Base-by-base conservation (phyloP, 768 basidiomycete species). In the Suillus hirtellus region DNA sequence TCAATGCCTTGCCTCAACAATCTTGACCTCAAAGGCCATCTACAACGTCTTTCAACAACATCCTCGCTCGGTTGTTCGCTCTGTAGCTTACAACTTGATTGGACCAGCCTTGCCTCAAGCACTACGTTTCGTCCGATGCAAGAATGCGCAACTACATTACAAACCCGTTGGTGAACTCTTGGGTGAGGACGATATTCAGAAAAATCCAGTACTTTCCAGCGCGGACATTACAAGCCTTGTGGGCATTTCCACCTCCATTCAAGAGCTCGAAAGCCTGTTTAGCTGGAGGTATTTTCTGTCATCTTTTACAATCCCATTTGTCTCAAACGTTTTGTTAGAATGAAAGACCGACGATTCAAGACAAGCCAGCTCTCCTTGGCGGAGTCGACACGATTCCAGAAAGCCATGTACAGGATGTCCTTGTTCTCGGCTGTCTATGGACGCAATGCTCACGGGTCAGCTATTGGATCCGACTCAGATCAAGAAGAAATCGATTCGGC, bases 201-300 rank as follows among this genome's bases (percentile, higher is more conserved):
- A 66, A 14, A 66, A 66, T 8, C 59, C 66, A 5, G 60, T 66
- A 31, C 67, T 73, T 50, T 65, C 65, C 43, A 14, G 46, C 67
- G 34, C 69, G 64, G 74, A 75, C 61, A 66, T 56, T 60, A 42
- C 62, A 60, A 19, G 63, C 12, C 55, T 81, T 21, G 66, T 66
- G 14, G n/a, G 53, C 2, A 69, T 73, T 59, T 74, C 73, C 12
- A 31, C 53, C n/a, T 65, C 68, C 15, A 71, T 77, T 21, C 66
- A 53, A 4, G 53, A 60, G 4, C 62, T 82, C 40, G 80, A 80
- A 68, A 74, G 75, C 52, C 64, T 80, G 1, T 82, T 77, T 64
- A 82, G 81, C 59, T 67, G 72, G 59, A 76, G 76, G 81, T 76
- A 69, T 50, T 72, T 24, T 55, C 3, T 42, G 27, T 19, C 4